Evolutionary conservation across 2,329 filamentous ascomycete genomes (phyloP), one percentile per base, ranked within the genome.

Genomic region (Colletotrichum destructivum): DNA sequence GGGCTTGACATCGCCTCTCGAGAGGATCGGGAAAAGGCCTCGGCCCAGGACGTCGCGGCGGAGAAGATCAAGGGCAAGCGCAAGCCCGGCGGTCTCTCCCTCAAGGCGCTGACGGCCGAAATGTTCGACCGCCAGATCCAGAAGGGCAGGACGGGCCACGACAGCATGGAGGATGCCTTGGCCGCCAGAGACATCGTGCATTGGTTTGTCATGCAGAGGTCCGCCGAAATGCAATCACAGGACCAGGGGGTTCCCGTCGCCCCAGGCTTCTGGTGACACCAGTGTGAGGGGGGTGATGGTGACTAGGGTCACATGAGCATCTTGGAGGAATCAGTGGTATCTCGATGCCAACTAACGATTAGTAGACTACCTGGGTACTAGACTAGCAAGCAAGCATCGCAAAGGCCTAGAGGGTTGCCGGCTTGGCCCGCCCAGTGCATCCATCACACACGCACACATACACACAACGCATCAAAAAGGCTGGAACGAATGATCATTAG

Each of bases 91-190:
- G 51, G 61, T 12, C 70, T 72, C 15, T 66, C 60, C 5, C 76
- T 88, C 56, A 87, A 86, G 75, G 78, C 73, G 0, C 76, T 87
- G 35, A 74, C 81, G 0, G 74, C 76, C 8, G 76, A 80, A 47
- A 76, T 83, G 26, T 78, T 87, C 2, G 75, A 78, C 15, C 78
- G 82, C n/a, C 67, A 75, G 1, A 86, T 87, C 35, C 86, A 84
- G 69, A 73, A 76, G 11, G 78, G 77, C 3, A 76, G 75, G 11
- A 66, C 62, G 31, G 81, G 81, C 9, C 84, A 86, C 65, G 82
- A 86, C 72, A 86, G 83, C 64, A 56, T 85, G 18, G 84, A 87
- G 73, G 85, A 87, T 71, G 84, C 84, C 5, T 73, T 84, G 57
- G 84, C 84, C 0, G 79, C 81, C 4, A 76, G 85, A 15, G 84